These are phyloP conservation scores for Breviolum minutum DNA, from an alignment of 73 alveolate genomes.

Conservation along the genomic window DNA sequence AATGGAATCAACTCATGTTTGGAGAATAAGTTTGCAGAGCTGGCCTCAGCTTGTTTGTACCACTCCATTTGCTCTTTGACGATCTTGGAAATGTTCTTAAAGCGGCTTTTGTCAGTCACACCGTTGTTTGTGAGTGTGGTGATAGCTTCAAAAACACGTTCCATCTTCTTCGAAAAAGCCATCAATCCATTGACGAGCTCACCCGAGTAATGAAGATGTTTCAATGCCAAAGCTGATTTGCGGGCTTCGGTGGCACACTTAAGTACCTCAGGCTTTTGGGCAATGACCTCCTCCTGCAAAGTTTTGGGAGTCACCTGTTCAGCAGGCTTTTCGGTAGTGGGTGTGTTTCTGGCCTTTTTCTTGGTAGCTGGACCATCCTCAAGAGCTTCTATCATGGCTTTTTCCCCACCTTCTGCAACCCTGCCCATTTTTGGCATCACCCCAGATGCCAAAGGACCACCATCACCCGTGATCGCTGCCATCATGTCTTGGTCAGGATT, in stretches of 20 bases:
- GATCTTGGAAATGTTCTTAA: not conserved
- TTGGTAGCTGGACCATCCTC: not conserved
- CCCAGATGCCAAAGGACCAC: not conserved
- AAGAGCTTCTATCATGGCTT: not conserved
- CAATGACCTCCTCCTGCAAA: not conserved
- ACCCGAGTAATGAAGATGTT: not conserved
- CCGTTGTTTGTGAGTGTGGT: not conserved
- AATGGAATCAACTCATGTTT: too few species aligned
- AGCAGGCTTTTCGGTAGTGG: not conserved
- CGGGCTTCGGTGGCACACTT: not conserved
- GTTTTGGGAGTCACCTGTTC: not conserved
- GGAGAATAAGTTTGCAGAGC: not conserved
- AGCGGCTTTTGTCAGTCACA: not conserved
- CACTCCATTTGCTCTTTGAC: not conserved
- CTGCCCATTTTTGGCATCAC: not conserved
- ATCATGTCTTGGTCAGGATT: not conserved
- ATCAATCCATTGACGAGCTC: not conserved
- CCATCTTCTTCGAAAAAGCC: not conserved
- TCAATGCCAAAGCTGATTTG: not conserved
- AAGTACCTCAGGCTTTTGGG: not conserved
- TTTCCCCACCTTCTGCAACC: not conserved
- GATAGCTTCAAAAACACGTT: not conserved
- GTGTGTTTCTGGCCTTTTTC: not conserved
- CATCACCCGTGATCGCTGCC: not conserved
- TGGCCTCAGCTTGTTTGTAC: constrained; percentile 41